phyloP scores from a whole-genome alignment of 176 grass and related monocot genomes.

The Carex pumila region DNA sequence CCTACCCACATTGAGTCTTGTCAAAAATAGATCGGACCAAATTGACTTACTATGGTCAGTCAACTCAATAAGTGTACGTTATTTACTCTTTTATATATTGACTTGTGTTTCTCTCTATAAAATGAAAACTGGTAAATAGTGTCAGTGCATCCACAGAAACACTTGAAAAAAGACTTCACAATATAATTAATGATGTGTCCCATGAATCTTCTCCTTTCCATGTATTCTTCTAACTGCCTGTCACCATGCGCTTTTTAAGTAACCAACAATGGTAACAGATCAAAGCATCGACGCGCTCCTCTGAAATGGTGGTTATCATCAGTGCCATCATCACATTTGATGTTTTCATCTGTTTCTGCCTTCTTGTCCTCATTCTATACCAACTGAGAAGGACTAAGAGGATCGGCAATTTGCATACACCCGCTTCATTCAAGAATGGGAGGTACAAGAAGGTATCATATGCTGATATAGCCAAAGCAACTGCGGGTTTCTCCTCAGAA shows the following conservation, averaged over 20 bases:
- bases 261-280: no score
- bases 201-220: background rate
- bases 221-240: slow-evolving; percentile 21
- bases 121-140: background rate
- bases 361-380: background rate
- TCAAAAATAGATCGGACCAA: no score
- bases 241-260: background rate
- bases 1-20: no score
- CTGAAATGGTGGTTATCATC: no score
- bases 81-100: no score
- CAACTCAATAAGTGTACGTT: no score
- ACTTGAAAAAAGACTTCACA: no score
- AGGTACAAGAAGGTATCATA: slow-evolving; percentile 22
- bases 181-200: no score
- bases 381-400: background rate
- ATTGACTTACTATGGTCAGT: no score
- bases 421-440: background rate
- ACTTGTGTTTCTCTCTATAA: background rate
- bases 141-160: no score
- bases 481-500: slow-evolving; percentile 25
- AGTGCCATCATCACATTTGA: no score
- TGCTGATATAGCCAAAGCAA: slow-evolving; percentile 29
- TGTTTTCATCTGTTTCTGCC: background rate
- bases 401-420: background rate
- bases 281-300: no score